These are phyloP conservation scores for Solanum acaule DNA, from an alignment of 257 asterid species.

Conservation along the genomic window DNA sequence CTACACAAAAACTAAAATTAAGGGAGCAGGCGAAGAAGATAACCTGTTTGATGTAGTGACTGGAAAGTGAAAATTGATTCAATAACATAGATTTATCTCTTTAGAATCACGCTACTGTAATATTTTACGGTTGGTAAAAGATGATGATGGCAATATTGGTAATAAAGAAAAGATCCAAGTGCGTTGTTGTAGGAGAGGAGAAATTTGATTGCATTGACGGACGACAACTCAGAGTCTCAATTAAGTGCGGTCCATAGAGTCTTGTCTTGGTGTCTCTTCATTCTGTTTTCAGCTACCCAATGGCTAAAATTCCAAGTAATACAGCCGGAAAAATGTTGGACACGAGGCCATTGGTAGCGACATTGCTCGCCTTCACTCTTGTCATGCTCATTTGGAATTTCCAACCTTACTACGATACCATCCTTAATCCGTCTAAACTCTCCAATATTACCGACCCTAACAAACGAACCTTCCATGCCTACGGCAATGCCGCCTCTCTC, in stretches of 20 bases:
- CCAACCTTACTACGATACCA: constrained; percentile 51
- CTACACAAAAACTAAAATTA: neutral
- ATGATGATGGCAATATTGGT: neutral
- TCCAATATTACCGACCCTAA: neutral
- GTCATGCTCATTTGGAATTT: constrained; percentile 46
- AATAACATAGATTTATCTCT: neutral
- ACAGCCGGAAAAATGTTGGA: constrained; percentile 36
- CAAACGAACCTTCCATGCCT: constrained; percentile 47
- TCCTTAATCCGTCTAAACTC: constrained; percentile 6
- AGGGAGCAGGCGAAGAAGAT: neutral
- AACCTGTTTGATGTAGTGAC: neutral
- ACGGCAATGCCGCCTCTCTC: constrained; percentile 69
- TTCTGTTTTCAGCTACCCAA: neutral
- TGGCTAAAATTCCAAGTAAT: neutral
- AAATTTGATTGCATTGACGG: neutral
- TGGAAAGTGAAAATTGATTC: neutral
- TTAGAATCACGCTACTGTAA: neutral
- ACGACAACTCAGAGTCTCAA: neutral
- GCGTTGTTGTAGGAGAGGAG: neutral
- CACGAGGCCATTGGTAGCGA: constrained; percentile 43
- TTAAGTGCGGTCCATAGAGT: neutral
- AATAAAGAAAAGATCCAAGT: neutral
- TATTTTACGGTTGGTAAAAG: neutral
- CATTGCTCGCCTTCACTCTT: constrained; percentile 42
- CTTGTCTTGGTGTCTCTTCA: neutral